Evolutionary conservation across 1,284 basidiomycete species (phyloP).

Genomic region (Boletus sp.): DNA sequence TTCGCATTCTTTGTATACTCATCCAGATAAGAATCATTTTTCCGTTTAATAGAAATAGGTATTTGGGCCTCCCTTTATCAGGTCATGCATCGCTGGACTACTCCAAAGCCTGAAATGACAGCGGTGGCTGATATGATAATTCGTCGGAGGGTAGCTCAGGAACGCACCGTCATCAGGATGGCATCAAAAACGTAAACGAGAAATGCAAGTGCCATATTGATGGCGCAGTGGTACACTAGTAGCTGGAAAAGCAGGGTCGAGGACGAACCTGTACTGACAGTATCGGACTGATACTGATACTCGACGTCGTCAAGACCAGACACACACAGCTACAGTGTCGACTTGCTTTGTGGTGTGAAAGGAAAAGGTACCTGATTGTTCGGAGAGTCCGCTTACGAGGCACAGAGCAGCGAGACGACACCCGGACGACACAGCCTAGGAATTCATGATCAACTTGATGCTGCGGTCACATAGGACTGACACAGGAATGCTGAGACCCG

Average conservation of each 20-base stretch:
- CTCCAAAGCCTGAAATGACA: neutral
- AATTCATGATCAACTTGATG: conserved; percentile 11
- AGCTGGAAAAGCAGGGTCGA: conserved; percentile 13
- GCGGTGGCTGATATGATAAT: neutral
- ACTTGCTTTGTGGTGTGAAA: too few species aligned
- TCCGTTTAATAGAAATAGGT: too few species aligned
- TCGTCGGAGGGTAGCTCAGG: conserved; percentile 3
- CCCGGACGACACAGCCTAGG: conserved; percentile 7
- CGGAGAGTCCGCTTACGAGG: too few species aligned
- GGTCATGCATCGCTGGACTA: too few species aligned
- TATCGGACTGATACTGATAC: too few species aligned
- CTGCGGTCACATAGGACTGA: conserved; percentile 4
- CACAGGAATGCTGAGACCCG: conserved; percentile 3
- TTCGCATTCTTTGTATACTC: neutral
- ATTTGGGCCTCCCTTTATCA: too few species aligned
- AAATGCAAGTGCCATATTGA: conserved; percentile 15
- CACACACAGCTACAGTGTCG: neutral
- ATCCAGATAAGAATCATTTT: too few species aligned
- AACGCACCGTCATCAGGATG: neutral
- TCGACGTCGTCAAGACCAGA: too few species aligned
- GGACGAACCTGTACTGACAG: neutral
- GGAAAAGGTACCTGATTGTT: too few species aligned
- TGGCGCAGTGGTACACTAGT: neutral
- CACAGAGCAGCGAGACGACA: neutral
- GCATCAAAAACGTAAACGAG: neutral